These are phyloP conservation scores for Xylaria hypoxylon DNA, from an alignment of 2,329 filamentous ascomycete genomes.

Conservation along the genomic window DNA sequence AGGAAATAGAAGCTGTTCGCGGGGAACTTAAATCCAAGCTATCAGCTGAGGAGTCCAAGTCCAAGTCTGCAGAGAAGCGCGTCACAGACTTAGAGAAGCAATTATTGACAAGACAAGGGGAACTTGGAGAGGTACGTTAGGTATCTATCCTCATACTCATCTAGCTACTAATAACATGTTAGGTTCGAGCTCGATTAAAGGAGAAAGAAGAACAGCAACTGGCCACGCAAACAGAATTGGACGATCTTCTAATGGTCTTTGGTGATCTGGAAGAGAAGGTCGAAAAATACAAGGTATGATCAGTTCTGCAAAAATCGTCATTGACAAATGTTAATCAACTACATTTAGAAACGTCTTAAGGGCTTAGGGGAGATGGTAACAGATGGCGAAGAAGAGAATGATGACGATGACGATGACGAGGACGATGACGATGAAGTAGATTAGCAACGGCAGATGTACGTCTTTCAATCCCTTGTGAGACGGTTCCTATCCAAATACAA, in stretches of 20 bases:
- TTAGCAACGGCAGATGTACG: constrained; percentile 34
- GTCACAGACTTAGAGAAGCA: constrained; percentile 63
- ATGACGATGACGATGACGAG: constrained; percentile 61
- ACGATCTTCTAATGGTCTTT: constrained; percentile 85
- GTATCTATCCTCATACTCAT: constrained; percentile 16
- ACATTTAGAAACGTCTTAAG: constrained; percentile 66
- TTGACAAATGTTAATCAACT: constrained; percentile 34
- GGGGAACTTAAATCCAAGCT: constrained; percentile 59
- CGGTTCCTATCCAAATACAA: constrained; percentile 4
- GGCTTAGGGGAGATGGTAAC: constrained; percentile 77
- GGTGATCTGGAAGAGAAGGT: constrained; percentile 83
- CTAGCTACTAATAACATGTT: constrained; percentile 33
- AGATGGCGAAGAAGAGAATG: constrained; percentile 74
- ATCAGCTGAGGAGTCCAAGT: constrained; percentile 45
- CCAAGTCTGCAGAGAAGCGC: constrained; percentile 60
- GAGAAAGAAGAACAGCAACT: constrained; percentile 72
- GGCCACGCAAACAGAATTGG: constrained; percentile 76
- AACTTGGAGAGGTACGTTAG: constrained; percentile 50
- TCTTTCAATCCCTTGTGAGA: neutral
- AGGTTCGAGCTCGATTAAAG: constrained; percentile 49
- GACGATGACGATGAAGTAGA: constrained; percentile 48
- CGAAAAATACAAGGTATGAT: constrained; percentile 76
- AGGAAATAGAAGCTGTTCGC: constrained; percentile 69
- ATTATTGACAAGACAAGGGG: constrained; percentile 42
- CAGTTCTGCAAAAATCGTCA: neutral